phyloP scores from a whole-genome alignment of 1,284 basidiomycete genomes.

The Pseudozyma thailandica region DNA sequence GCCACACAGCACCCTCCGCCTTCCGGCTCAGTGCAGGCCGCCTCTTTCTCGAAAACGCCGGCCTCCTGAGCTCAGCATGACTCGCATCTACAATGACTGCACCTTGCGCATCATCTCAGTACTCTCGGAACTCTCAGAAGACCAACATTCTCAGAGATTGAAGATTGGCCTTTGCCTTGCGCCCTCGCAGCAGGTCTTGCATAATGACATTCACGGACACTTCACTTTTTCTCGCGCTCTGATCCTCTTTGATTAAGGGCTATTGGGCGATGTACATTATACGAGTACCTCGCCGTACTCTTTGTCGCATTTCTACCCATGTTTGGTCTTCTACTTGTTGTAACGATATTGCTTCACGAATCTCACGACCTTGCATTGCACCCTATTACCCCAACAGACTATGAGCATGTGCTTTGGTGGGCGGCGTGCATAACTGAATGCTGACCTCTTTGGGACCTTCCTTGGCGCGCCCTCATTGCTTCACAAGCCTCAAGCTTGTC shows the following conservation, averaged over 20 bases:
- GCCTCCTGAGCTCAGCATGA: background rate
- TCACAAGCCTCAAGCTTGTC: too few relatives aligned
- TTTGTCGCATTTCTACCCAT: background rate
- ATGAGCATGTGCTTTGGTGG: background rate
- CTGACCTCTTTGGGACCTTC: too few relatives aligned
- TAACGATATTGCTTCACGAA: constrained; percentile 28
- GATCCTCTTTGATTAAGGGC: background rate
- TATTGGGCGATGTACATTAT: constrained; percentile 5
- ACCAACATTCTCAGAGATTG: too few relatives aligned
- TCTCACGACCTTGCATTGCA: constrained; percentile 15
- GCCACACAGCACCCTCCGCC: background rate
- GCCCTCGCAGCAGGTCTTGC: too few relatives aligned
- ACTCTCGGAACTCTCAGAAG: too few relatives aligned
- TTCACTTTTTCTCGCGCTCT: constrained; percentile 4
- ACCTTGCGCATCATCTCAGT: background rate
- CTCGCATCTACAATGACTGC: background rate
- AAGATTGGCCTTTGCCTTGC: too few relatives aligned
- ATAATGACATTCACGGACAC: constrained; percentile 13
- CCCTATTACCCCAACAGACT: too few relatives aligned
- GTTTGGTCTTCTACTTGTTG: constrained; percentile 9
- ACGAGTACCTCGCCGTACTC: background rate
- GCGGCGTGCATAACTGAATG: too few relatives aligned
- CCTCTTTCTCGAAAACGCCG: background rate
- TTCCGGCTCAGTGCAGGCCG: constrained; percentile 4
- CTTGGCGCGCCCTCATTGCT: too few relatives aligned